These are phyloP conservation scores for Linum tenue DNA, from an alignment of 345 rosid species.

Conservation along the genomic window DNA sequence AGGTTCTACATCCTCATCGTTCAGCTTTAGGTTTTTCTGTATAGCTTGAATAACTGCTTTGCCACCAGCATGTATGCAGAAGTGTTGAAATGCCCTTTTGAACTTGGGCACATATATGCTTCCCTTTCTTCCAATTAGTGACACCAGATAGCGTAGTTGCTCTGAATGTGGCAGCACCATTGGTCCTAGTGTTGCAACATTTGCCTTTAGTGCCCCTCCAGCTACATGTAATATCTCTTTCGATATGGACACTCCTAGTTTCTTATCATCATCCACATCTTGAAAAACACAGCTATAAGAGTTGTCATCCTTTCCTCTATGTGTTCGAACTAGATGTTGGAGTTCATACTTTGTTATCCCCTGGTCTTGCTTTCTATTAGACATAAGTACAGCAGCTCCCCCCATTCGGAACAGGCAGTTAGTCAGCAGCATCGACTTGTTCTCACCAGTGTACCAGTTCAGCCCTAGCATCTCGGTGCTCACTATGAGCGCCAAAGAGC, in stretches of 20 bases:
- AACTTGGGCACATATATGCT: constrained; percentile 37
- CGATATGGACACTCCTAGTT: constrained; percentile 37
- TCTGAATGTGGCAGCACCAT: constrained; percentile 39
- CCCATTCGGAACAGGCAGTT: constrained; percentile 69
- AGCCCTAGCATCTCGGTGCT: constrained; percentile 41
- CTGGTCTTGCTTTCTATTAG: too few species aligned
- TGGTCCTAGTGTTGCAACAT: constrained; percentile 39
- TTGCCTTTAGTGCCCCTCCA: constrained; percentile 37
- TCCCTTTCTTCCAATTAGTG: constrained; percentile 26
- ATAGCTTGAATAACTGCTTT: constrained; percentile 45
- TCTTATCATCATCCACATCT: constrained; percentile 40
- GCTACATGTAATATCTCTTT: constrained; percentile 43
- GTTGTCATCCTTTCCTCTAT: constrained; percentile 34
- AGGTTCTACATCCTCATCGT: constrained; percentile 40
- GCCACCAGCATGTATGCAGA: constrained; percentile 62
- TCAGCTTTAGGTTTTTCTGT: constrained; percentile 36
- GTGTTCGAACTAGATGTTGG: constrained; percentile 44
- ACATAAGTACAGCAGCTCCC: constrained; percentile 41
- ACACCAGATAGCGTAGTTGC: constrained; percentile 23
- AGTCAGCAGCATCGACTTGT: constrained; percentile 46
- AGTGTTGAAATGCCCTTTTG: constrained; percentile 52
- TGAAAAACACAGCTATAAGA: constrained; percentile 46
- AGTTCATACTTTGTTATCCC: neutral
- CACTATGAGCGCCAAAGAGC: constrained; percentile 41
- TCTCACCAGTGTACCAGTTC: constrained; percentile 44